Evolutionary conservation across 169 alveolate genomes (phyloP), one percentile per base, ranked within the genome.

Genomic region (Plasmodium knowlesi): DNA sequence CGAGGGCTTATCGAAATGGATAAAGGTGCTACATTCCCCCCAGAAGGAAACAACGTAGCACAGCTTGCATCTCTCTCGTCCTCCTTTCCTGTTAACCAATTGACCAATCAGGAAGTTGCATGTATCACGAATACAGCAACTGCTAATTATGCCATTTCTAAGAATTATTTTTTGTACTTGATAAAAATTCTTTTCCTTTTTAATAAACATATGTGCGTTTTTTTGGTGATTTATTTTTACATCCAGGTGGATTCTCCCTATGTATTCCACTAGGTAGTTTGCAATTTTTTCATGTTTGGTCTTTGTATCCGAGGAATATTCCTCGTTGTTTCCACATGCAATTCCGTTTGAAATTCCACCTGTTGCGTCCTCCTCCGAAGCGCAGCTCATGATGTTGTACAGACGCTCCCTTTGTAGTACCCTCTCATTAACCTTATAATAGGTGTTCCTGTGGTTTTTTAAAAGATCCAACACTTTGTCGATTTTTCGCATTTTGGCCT

Each of bases 91-190:
- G 16, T 81, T 90, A 39, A 81, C 39, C 28, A 90, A 14, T 43
- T 37, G n/a, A 16, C 53, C 76, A 37, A 90, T 72, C 16, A 90
- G 37, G 76, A 32, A 90, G 76, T 90, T 90, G 73, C 72, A 61
- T 30, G 73, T 39, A 67, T 41, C 39, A 9, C 22, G 39, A 22
- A 90, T 34, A 39, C 37, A 81, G 53, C 53, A 30, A 30, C 19
- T 81, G 57, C 73, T 22, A 16, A 90, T 90, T 25, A 90, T 46
- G n/a, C 95, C 95, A 81, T 90, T 90, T 41, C 46, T 90, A 14
- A 90, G 73, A 46, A 90, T 90, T 22, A 90, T 90, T 90, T 90
- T 90, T 76, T 90, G 95, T 30, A 90, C 74, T 90, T 81, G 19
- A 54, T 90, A 41, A 37, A 28, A 81, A 30, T 90, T 28, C 32